These are phyloP conservation scores for Alternaria sp. DNA, from an alignment of 2,329 filamentous ascomycete genomes.

Conservation along the genomic window DNA sequence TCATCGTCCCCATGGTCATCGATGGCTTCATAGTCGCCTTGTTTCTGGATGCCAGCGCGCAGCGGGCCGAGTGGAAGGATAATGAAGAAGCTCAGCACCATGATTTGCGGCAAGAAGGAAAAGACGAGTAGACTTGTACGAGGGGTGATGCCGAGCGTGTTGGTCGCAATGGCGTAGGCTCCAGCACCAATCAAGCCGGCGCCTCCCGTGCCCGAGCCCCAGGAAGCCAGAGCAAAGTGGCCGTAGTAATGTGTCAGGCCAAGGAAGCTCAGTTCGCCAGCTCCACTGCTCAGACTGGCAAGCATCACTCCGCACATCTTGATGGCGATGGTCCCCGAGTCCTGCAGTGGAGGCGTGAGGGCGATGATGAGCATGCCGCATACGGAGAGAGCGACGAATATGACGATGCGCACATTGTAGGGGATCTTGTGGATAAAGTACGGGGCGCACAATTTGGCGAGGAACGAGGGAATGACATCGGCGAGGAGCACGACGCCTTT, in stretches of 20 bases:
- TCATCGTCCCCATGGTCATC: constrained; percentile 44
- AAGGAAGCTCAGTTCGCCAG: constrained; percentile 88
- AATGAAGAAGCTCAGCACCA: constrained; percentile 86
- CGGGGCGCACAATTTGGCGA: constrained; percentile 85
- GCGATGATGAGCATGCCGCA: constrained; percentile 89
- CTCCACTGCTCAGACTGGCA: constrained; percentile 84
- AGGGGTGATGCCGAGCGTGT: constrained; percentile 77
- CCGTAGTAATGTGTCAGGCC: constrained; percentile 94
- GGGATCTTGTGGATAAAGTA: constrained; percentile 92
- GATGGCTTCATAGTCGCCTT: constrained; percentile 62
- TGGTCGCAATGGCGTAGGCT: constrained; percentile 85
- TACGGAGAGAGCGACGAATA: constrained; percentile 78
- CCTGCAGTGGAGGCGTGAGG: constrained; percentile 69
- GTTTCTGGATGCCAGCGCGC: constrained; percentile 52
- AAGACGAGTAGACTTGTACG: constrained; percentile 76
- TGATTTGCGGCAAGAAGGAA: constrained; percentile 78
- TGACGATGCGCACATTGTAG: constrained; percentile 75
- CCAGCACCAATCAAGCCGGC: constrained; percentile 88
- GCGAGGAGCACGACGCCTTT: constrained; percentile 93
- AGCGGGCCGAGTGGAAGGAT: constrained; percentile 75
- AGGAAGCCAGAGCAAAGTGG: constrained; percentile 82
- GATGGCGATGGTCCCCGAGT: constrained; percentile 67
- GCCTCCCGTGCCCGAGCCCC: constrained; percentile 90
- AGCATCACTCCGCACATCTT: constrained; percentile 86
- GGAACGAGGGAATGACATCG: constrained; percentile 88